Conservation (phyloP, 768 basidiomycete species). For the Sarcomyxa edulis region DNA sequence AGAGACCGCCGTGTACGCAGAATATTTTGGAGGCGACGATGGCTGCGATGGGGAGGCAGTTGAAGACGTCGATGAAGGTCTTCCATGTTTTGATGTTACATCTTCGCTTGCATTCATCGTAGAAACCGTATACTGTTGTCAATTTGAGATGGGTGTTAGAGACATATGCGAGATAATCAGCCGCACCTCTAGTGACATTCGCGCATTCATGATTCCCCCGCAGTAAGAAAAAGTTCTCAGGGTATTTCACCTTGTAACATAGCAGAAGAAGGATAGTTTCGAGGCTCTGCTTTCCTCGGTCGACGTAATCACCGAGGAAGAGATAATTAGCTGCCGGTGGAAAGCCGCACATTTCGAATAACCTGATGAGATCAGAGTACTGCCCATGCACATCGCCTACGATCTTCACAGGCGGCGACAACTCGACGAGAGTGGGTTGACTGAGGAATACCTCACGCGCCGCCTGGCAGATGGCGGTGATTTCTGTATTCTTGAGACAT, state of each 20-base stretch:
- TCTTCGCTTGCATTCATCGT: conserved; percentile 99
- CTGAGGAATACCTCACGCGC: conserved; percentile 94
- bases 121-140: conserved; percentile 99
- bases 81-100: conserved; percentile 99
- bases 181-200: conserved; percentile 94
- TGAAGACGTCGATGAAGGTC: conserved; percentile 99
- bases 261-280: conserved; percentile 95
- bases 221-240: conserved; percentile 97
- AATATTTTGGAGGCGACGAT: conserved; percentile 99
- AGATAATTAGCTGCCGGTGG: conserved; percentile 97
- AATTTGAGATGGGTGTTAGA: conserved; percentile 13
- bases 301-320: conserved; percentile 98
- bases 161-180: conserved; percentile 7
- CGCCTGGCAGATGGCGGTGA: conserved; percentile 88
- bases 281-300: conserved; percentile 96
- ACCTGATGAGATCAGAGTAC: conserved; percentile 95
- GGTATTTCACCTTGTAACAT: conserved; percentile 99
- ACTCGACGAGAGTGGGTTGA: conserved; percentile 95
- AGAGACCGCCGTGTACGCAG: conserved; percentile 96
- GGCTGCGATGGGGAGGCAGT: conserved; percentile 96
- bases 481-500: conserved; percentile 94
- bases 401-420: conserved; percentile 98
- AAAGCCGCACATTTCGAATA: conserved; percentile 99
- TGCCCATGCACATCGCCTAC: conserved; percentile 99
- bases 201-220: conserved; percentile 99